These are phyloP conservation scores for Clitopilus passeckerianus DNA, from an alignment of 768 basidiomycete genomes.

Conservation along the genomic window DNA sequence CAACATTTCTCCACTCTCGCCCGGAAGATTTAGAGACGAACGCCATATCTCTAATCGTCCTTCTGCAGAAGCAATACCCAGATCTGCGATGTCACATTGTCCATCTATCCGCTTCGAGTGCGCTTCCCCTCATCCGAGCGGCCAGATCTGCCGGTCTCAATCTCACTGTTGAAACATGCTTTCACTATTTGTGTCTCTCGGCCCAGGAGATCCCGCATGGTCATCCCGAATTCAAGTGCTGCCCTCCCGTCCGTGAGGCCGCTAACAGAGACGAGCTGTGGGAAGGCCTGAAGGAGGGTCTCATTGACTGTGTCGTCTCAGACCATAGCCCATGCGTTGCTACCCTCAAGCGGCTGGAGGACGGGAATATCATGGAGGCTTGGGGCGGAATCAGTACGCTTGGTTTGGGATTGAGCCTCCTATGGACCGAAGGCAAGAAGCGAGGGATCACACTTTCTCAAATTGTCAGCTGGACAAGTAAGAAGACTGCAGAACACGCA, in stretches of 20 bases:
- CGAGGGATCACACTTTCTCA: slow-evolving; percentile 52
- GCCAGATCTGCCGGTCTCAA: slow-evolving; percentile 62
- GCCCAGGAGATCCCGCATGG: slow-evolving; percentile 71
- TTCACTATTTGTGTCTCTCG: slow-evolving; percentile 87
- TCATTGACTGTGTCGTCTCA: slow-evolving; percentile 91
- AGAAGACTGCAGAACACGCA: slow-evolving; percentile 74
- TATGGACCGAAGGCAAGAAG: slow-evolving; percentile 81
- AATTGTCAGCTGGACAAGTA: slow-evolving; percentile 73
- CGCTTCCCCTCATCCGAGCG: slow-evolving; percentile 69
- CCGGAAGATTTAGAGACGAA: slow-evolving; percentile 75
- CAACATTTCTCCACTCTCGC: slow-evolving; percentile 82
- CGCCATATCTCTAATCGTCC: slow-evolving; percentile 75
- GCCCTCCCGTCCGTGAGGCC: slow-evolving; percentile 82
- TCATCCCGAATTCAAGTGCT: slow-evolving; percentile 90
- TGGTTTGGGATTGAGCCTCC: slow-evolving; percentile 80
- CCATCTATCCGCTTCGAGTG: slow-evolving; percentile 84
- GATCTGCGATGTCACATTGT: slow-evolving; percentile 87
- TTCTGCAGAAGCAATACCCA: slow-evolving; percentile 58
- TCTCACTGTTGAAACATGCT: slow-evolving; percentile 94
- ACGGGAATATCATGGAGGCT: slow-evolving; percentile 80
- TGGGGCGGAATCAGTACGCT: slow-evolving; percentile 96
- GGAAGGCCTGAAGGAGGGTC: slow-evolving; percentile 75
- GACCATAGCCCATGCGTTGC: slow-evolving; percentile 92
- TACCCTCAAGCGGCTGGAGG: slow-evolving; percentile 72
- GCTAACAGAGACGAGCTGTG: slow-evolving; percentile 74